Conservation (phyloP, 1,139 yeast genomes). For the Geotrichum restrictum region DNA sequence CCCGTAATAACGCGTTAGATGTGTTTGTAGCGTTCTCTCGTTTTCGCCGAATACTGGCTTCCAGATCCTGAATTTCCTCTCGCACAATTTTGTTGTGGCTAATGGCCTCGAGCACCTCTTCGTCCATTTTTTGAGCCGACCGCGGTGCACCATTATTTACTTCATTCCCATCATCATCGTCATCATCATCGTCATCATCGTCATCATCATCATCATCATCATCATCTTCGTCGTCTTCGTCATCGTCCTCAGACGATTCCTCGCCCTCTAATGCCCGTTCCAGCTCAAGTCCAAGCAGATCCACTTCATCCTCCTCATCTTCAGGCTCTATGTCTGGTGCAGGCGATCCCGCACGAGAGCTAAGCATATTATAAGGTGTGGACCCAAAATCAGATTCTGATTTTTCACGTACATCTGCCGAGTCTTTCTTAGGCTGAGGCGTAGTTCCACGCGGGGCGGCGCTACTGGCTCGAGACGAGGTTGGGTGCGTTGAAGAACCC, state of each 20-base stretch:
- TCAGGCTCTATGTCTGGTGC: conserved; percentile 27
- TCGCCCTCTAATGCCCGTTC: conserved; percentile 28
- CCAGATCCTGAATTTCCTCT: conserved; percentile 86
- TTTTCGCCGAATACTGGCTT: conserved; percentile 72
- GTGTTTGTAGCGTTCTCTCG: conserved; percentile 70
- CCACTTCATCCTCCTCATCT: conserved; percentile 32
- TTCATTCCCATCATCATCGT: conserved; percentile 52
- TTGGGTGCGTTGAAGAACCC: conserved; percentile 21
- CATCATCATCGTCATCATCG: conserved; percentile 40
- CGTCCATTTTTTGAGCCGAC: conserved; percentile 45
- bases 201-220: conserved; percentile 27
- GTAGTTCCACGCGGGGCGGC: conserved; percentile 15
- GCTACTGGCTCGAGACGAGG: conserved; percentile 19
- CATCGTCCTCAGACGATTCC: conserved; percentile 26
- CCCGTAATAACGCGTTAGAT: conserved; percentile 81
- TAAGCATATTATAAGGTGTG: conserved; percentile 36
- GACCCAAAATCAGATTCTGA: conserved; percentile 26
- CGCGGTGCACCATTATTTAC: conserved; percentile 54
- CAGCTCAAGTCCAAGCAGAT: conserved; percentile 28
- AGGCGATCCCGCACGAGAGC: conserved; percentile 26
- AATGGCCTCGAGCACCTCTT: conserved; percentile 43
- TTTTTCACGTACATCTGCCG: conserved; percentile 1
- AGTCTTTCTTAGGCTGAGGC: conserved; percentile 11
- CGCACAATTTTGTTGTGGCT: conserved; percentile 73
- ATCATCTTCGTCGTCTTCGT: conserved; percentile 26